Conservation (phyloP, 2,329 filamentous ascomycete genomes). For the Cercospora sesami region DNA sequence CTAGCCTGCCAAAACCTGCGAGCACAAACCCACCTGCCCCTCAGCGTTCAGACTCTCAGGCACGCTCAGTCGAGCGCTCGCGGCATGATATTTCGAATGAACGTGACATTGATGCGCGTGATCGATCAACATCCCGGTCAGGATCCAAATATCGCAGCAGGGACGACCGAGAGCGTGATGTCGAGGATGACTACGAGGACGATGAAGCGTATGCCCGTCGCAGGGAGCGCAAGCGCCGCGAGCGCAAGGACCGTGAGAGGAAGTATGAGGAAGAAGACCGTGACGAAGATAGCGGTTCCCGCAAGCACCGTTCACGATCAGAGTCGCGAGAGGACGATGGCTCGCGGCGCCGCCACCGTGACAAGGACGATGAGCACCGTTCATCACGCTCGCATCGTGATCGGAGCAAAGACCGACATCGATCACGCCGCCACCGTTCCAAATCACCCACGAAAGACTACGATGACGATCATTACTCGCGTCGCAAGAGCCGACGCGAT, state of each 20-base stretch:
- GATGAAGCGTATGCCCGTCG: constrained; percentile 43
- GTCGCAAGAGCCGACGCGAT: constrained; percentile 42
- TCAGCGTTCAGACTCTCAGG: constrained; percentile 21
- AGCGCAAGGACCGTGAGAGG: constrained; percentile 39
- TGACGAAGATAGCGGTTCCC: constrained; percentile 45
- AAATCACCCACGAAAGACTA: constrained; percentile 40
- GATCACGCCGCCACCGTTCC: constrained; percentile 44
- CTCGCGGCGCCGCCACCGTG: constrained; percentile 60
- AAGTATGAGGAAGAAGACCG: constrained; percentile 52
- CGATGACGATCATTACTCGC: constrained; percentile 30
- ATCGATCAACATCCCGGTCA: constrained; percentile 38
- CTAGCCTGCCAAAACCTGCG: constrained; percentile 45
- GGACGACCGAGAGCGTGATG: constrained; percentile 54
- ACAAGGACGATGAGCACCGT: constrained; percentile 45
- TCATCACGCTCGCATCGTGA: constrained; percentile 51
- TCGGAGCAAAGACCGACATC: constrained; percentile 47
- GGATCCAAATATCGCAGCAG: constrained; percentile 50
- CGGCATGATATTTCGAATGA: constrained; percentile 21
- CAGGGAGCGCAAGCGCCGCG: constrained; percentile 37
- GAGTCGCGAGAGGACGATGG: constrained; percentile 61
- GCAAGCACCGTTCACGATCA: constrained; percentile 62
- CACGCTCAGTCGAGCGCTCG: constrained; percentile 16
- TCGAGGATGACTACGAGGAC: constrained; percentile 42
- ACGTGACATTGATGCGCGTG: constrained; percentile 42
- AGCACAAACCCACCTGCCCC: constrained; percentile 19